Evolutionary conservation across 306 rosid species (phyloP), one percentile per base, ranked within the genome.

Genomic region (Bauhinia variegata): DNA sequence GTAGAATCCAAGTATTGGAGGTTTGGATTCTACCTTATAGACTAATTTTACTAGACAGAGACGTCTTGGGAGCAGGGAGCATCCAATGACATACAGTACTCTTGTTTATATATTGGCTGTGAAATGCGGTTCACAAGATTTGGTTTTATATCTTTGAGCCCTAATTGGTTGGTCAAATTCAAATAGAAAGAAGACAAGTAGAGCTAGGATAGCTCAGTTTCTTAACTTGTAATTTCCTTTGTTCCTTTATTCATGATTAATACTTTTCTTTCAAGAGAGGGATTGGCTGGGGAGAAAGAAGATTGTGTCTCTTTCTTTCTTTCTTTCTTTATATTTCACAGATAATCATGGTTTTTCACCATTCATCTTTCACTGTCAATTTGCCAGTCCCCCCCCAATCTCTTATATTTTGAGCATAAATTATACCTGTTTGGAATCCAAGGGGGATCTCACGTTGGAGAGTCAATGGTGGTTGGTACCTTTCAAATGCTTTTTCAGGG

Each of bases 1-100:
- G 79, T 63, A 62, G 82, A 64, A 57, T 71, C 87, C 51, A 73
- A 77, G 75, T 56, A 77, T 79, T 83, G 84, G 69, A 65, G 91
- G 87, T 80, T 92, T 85, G 92, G 96, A 87, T 92, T 89, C 97
- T 78, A 70, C 89, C 89, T 80, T 77, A n/a, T 63, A 71, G 69
- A 84, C 87, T 78, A 71, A 82, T 72, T 51, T 74, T 79, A 53
- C 75, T 58, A 83, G 75, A 71, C 61, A 76, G 58, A 55, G 60
- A 71, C 74, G 96, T 63, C 85, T 77, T 13, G 87, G 89, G 63
- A 60, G 88, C 78, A 78, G 54, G 86, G 78, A 92, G 97, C 92
- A 87, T 89, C 96, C 92, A 58, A 87, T 78, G 97, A 77, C 87
- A 89, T 51, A n/a, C n/a, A 38, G 65, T 65, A 63, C 75, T 47